Conservation (phyloP, 441 rosid species). For the Cnidoscolus chayamansa region DNA sequence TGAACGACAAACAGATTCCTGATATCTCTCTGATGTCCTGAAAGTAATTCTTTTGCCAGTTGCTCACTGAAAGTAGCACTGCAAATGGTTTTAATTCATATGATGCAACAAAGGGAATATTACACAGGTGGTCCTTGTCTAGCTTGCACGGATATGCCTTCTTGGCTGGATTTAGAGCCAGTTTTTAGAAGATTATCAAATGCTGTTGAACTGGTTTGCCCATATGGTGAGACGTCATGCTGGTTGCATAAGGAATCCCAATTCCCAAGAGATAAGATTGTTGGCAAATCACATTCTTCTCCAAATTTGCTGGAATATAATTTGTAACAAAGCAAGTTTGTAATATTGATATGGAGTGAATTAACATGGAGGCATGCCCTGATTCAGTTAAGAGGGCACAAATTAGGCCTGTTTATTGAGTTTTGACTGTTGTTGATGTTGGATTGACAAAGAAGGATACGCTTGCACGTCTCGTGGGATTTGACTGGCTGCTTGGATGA, state of each 20-base stretch:
- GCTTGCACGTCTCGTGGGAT: not conserved
- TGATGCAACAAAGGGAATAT: not conserved
- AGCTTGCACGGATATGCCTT: not conserved
- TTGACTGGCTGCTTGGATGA: not conserved
- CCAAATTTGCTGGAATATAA: not conserved
- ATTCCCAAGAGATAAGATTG: not conserved
- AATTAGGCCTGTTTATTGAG: not conserved
- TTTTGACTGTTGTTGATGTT: too few relatives aligned
- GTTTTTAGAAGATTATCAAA: not conserved
- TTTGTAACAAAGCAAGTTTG: not conserved
- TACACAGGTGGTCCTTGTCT: not conserved
- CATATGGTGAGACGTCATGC: not conserved
- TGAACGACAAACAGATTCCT: constrained; percentile 51
- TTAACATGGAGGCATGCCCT: not conserved
- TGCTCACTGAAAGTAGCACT: not conserved
- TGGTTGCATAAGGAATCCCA: not conserved
- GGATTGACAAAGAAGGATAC: not conserved
- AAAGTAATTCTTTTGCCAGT: constrained; percentile 5
- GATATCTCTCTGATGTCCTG: constrained; percentile 20
- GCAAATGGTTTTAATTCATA: not conserved
- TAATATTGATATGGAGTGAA: not conserved
- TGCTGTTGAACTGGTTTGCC: not conserved
- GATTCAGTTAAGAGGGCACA: not conserved
- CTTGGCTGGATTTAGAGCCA: not conserved
- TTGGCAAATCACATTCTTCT: not conserved